phyloP scores from a whole-genome alignment of 106 monocot species.

The Dactylorhiza incarnata region DNA sequence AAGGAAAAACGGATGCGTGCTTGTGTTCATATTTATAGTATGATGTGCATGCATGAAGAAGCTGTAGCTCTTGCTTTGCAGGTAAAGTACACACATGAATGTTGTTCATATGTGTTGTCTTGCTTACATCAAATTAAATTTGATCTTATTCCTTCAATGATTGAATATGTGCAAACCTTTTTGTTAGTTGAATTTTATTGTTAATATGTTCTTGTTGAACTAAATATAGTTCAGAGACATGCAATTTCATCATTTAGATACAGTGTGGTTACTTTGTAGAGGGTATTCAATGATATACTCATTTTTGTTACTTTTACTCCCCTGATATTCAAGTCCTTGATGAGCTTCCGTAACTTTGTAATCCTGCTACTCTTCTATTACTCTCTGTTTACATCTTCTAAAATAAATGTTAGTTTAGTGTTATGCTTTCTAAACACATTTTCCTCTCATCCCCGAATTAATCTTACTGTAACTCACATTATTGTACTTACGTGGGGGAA shows the following conservation, averaged over 20 bases:
- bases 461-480: background rate
- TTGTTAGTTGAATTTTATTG: background rate
- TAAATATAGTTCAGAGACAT: background rate
- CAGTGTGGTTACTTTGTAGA: background rate
- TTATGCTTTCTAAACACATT: no score
- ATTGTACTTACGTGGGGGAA: background rate
- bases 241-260: background rate
- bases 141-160: background rate
- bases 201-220: background rate
- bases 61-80: slow-evolving; percentile 97
- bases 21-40: slow-evolving; percentile 98
- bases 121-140: background rate
- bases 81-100: slow-evolving; percentile 29
- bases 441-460: no score
- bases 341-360: background rate
- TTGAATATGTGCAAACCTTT: background rate
- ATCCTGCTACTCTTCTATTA: no score
- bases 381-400: no score
- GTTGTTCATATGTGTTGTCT: background rate
- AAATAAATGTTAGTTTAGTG: no score
- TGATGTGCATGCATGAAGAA: slow-evolving; percentile 99
- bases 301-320: background rate
- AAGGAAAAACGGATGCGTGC: slow-evolving; percentile 96
- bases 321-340: background rate
- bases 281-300: background rate